Base-by-base conservation (phyloP, 2,329 filamentous ascomycete genomes). In the Fusarium globosum region DNA sequence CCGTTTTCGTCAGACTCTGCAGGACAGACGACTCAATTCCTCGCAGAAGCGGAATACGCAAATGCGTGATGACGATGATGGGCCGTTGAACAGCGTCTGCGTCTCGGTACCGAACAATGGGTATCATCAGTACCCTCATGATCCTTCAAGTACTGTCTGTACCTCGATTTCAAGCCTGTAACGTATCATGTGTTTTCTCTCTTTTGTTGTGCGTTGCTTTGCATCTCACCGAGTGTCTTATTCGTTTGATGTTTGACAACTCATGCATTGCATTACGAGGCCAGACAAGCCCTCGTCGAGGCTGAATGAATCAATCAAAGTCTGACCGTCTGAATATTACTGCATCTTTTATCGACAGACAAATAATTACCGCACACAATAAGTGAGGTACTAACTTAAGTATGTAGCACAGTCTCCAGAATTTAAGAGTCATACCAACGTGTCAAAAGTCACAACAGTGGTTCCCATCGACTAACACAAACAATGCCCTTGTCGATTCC, bases 61-160 rank as follows among this genome's bases (percentile, higher is more conserved):
- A 43, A 71, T 76, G 73, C 75, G 73, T 63, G 66, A 77, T 77
- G 75, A 77, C 75, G 75, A 73, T 73, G 59, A 51, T 23, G 42
- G 46, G 39, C 61, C 43, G 46, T 49, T 66, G 61, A 62, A 60
- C 72, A 49, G 68, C 65, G 64, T 51, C 65, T 74, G 66, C 68
- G 64, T 53, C 65, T 76, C 58, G 68, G 65, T 75, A 75, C 75
- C 73, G 51, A 59, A 67, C 61, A 65, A 65, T 71, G 72, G 74
- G 73, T 76, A 74, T 67, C 41, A 74, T 67, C 38, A 53, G 63
- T 74, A 77, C 73, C 61, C 33, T 61, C 56, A 55, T 49, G 71
- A 63, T 64, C 67, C 43, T 51, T 28, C 30, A 53, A 39, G 71
- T 73, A 48, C 20, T 48, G 20, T 48, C 26, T 30, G 20, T 30